A percentile compares a stretch with the other conserved stretches of the same genome.
These are phyloP conservation scores for Coemansia sp. DNA, from an alignment of 192 early-diverging fungal species.

Conservation along the genomic window DNA sequence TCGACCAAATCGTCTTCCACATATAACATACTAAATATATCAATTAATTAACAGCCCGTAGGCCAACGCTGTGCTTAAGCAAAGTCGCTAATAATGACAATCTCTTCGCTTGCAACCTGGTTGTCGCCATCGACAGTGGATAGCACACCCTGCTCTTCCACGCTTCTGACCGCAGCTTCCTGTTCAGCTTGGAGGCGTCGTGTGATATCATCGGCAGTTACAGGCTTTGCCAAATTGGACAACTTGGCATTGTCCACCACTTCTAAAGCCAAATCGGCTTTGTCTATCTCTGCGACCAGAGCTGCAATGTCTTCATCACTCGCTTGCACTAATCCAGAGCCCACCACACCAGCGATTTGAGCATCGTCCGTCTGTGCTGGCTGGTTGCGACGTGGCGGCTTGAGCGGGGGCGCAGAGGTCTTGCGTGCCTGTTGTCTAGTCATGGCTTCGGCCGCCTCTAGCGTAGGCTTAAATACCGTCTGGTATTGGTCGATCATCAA, in stretches of 20 bases:
- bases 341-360: background rate
- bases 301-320: constrained; percentile 54
- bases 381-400: constrained; percentile 36
- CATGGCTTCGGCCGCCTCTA: constrained; percentile 49
- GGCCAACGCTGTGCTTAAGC: constrained; percentile 4
- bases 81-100: constrained; percentile 21
- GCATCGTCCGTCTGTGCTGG: background rate
- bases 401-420: constrained; percentile 17
- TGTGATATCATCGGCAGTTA: constrained; percentile 48
- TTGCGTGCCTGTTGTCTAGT: constrained; percentile 28
- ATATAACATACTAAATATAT: background rate
- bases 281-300: constrained; percentile 40
- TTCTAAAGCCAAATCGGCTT: constrained; percentile 3
- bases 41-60: background rate
- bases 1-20: background rate
- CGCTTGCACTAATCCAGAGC: constrained; percentile 19
- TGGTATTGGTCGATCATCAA: constrained; percentile 57
- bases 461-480: constrained; percentile 47
- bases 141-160: constrained; percentile 12
- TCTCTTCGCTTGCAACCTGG: constrained; percentile 22
- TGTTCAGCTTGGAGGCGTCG: constrained; percentile 49
- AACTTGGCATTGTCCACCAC: background rate
- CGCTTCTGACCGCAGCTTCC: constrained; percentile 14
- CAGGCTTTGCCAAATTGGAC: constrained; percentile 9
- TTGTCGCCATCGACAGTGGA: background rate